phyloP scores from a whole-genome alignment of 2,329 filamentous ascomycete genomes.

The Colletotrichum gigasporum region DNA sequence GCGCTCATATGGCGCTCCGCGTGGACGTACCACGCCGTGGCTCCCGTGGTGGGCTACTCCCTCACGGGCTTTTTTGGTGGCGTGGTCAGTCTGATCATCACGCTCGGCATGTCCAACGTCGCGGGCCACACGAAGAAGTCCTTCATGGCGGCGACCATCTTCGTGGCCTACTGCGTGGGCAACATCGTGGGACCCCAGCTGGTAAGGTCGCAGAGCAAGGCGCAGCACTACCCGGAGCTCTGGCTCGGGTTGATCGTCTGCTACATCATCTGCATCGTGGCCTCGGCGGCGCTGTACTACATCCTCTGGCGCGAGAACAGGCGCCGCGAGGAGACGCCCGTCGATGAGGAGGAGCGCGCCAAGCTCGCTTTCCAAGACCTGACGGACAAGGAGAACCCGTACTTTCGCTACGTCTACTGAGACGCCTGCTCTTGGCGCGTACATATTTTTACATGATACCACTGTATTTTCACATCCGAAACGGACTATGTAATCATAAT shows the following conservation, averaged over 20 bases:
- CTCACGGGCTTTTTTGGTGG: slow-evolving; percentile 79
- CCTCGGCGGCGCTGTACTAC: slow-evolving; percentile 64
- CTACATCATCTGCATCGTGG: slow-evolving; percentile 73
- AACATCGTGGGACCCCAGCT: slow-evolving; percentile 82
- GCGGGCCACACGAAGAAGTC: slow-evolving; percentile 83
- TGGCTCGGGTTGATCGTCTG: slow-evolving; percentile 75
- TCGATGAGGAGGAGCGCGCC: slow-evolving; percentile 70
- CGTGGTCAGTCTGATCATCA: slow-evolving; percentile 69
- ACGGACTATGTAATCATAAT: too few relatives aligned
- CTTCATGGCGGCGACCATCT: slow-evolving; percentile 77
- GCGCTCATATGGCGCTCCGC: slow-evolving; percentile 77
- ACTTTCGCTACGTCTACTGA: slow-evolving; percentile 66
- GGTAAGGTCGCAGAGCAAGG: slow-evolving; percentile 72
- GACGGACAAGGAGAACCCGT: slow-evolving; percentile 74
- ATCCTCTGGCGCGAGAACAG: slow-evolving; percentile 69
- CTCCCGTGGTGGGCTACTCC: slow-evolving; percentile 76
- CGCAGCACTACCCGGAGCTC: slow-evolving; percentile 73
- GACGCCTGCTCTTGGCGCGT: too few relatives aligned
- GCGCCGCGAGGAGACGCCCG: slow-evolving; percentile 53
- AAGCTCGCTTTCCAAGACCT: slow-evolving; percentile 73
- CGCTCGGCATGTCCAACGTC: slow-evolving; percentile 70
- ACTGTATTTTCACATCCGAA: background rate
- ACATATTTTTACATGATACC: background rate
- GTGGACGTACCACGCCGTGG: slow-evolving; percentile 71
- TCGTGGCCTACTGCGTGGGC: slow-evolving; percentile 78